Base-by-base conservation (phyloP, 345 rosid genomes). In the Lepidium sativum region DNA sequence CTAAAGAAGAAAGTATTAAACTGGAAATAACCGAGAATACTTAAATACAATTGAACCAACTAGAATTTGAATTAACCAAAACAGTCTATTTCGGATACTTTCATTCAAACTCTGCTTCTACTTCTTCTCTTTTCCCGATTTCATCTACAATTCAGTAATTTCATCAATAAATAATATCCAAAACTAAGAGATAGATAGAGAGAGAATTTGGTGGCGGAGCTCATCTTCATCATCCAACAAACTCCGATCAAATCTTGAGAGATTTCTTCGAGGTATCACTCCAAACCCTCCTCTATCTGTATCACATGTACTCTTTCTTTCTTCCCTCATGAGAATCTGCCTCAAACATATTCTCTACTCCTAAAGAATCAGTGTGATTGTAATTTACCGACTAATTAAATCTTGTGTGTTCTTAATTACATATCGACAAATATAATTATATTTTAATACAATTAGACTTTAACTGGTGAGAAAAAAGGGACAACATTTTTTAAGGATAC, bases 231-330 rank as follows among this genome's bases (percentile, higher is more conserved):
- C 72, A 2, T 69, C 70, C 5, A 56, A 62, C 7, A 56, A 52
- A 15, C 31, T 8, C 0, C 27, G 45, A 35, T 75, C 77, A 13
- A 86, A 84, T 57, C 76, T 84, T 3, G 79, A 72, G 60, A 67
- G 70, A 48, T 76, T 86, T 70, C 80, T 86, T 9, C 75, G 68
- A 68, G 71, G 77, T 6, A 68, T 75, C 43, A 84, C 87, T 41
- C 89, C 92, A 4, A 57, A 56, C 21, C 83, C 81, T 72, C 81
- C 80, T 9, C 63, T 52, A 60, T 61, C 78, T 31, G 74, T 78
- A 54, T 61, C 84, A 17, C 75, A 75, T 88, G 92, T 86, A 67
- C 13, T 6, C 2, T 3, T 0, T 6, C 8, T 17, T 32, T 21
- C 3, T 17, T 6, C 13, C 0, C 6, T 39, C 25, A 16, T 39